Evolutionary conservation across 2,329 filamentous ascomycete genomes (phyloP).

Genomic region (Chaetomiaceae sp.): DNA sequence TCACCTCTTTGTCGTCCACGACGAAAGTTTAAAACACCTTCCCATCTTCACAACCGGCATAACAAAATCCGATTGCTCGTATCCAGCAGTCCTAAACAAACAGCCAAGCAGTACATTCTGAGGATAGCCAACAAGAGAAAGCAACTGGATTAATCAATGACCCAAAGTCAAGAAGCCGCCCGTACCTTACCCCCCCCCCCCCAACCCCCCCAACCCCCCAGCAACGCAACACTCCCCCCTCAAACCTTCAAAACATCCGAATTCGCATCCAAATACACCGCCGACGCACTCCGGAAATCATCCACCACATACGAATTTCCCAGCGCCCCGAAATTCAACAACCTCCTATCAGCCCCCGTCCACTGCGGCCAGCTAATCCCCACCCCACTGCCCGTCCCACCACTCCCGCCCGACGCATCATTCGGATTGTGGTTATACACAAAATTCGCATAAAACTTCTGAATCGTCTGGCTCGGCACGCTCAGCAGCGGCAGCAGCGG

Average conservation of each 20-base stretch:
- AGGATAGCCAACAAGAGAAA: no score
- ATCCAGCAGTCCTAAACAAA: no score
- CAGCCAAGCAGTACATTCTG: no score
- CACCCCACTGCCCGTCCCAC: slow-evolving; percentile 35
- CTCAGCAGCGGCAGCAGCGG: slow-evolving; percentile 57
- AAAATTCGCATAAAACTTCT: slow-evolving; percentile 70
- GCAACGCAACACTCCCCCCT: no score
- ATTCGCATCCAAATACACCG: slow-evolving; percentile 24
- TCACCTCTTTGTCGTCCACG: no score
- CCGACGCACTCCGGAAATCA: slow-evolving; percentile 28
- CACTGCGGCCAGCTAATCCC: slow-evolving; percentile 41
- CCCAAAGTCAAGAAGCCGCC: no score
- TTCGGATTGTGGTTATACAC: slow-evolving; percentile 69
- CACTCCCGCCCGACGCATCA: slow-evolving; percentile 27
- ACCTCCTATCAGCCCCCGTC: slow-evolving; percentile 37
- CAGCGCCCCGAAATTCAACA: slow-evolving; percentile 43
- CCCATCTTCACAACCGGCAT: no score
- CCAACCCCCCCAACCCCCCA: no score
- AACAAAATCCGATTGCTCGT: no score
- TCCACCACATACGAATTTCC: slow-evolving; percentile 24
- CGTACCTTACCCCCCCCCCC: no score
- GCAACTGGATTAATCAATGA: no score
- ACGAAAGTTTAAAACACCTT: no score
- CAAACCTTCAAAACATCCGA: slow-evolving; percentile 18
- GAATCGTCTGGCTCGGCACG: slow-evolving; percentile 54